phyloP scores from a whole-genome alignment of 2,329 filamentous ascomycete genomes.

The Fusarium verticillioides region DNA sequence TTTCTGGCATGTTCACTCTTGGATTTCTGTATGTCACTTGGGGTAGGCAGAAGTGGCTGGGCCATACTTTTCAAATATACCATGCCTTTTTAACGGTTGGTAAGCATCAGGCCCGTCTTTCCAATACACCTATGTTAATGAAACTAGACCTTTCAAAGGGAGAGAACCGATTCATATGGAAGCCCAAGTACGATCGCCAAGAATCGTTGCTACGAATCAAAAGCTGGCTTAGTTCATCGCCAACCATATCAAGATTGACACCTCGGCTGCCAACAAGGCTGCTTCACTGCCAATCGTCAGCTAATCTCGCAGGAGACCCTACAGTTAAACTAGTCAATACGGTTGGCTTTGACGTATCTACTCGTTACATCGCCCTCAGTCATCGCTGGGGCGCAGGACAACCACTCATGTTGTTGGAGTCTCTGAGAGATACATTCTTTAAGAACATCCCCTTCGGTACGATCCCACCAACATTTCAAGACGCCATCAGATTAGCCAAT shows the following conservation, averaged over 20 bases:
- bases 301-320: background rate
- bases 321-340: conserved; percentile 12
- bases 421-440: background rate
- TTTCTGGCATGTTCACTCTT: conserved; percentile 14
- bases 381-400: conserved; percentile 29
- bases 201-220: conserved; percentile 19
- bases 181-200: conserved; percentile 14
- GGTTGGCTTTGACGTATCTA: background rate
- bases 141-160: background rate
- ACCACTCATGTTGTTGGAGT: conserved; percentile 21
- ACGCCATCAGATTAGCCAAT: conserved; percentile 19
- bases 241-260: background rate
- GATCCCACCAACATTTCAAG: conserved; percentile 32
- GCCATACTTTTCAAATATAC: conserved; percentile 2
- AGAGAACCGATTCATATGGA: conserved; percentile 13
- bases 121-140: background rate
- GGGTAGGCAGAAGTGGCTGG: background rate
- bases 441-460: conserved; percentile 8
- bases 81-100: conserved; percentile 7
- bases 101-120: background rate
- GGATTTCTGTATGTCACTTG: background rate
- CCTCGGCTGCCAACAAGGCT: conserved; percentile 26
- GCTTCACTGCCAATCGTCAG: conserved; percentile 9
- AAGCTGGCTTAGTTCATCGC: conserved; percentile 14
- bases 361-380: conserved; percentile 29